Conservation (phyloP, 345 rosid genomes). For the Lepidium sativum region DNA sequence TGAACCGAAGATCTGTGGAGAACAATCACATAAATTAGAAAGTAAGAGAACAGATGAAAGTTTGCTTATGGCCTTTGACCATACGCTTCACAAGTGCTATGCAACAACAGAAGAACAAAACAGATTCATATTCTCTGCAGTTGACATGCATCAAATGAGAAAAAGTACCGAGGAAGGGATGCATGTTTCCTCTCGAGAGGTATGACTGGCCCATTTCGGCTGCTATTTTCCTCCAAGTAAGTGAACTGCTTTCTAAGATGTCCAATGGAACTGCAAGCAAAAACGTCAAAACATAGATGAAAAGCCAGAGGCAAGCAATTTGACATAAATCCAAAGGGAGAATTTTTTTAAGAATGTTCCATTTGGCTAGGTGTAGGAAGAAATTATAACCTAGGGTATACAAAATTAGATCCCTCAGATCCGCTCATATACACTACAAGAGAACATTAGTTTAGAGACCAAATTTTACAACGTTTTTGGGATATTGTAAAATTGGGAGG, state of each 20-base stretch:
- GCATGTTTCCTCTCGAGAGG: constrained; percentile 85
- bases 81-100: constrained; percentile 42
- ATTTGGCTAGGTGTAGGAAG: background rate
- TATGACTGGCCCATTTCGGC: constrained; percentile 79
- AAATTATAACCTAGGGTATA: constrained; percentile 74
- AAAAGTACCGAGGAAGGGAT: constrained; percentile 39
- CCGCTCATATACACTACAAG: too few species aligned
- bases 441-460: too few species aligned
- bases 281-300: background rate
- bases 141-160: background rate
- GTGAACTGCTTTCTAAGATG: constrained; percentile 93
- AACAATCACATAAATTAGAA: background rate
- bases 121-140: background rate
- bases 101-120: background rate
- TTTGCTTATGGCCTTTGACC: background rate
- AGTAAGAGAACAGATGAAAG: background rate
- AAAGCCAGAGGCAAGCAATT: background rate
- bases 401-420: constrained; percentile 66
- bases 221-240: constrained; percentile 80
- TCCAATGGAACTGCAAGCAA: constrained; percentile 66
- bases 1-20: constrained; percentile 62
- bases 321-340: constrained; percentile 56
- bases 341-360: background rate
- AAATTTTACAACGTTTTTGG: too few species aligned
- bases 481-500: too few species aligned